Percentiles rank a stretch among this genome's conserved stretches.
phyloP scores from a whole-genome alignment of 2,329 filamentous ascomycete species.

The Fusarium poae region DNA sequence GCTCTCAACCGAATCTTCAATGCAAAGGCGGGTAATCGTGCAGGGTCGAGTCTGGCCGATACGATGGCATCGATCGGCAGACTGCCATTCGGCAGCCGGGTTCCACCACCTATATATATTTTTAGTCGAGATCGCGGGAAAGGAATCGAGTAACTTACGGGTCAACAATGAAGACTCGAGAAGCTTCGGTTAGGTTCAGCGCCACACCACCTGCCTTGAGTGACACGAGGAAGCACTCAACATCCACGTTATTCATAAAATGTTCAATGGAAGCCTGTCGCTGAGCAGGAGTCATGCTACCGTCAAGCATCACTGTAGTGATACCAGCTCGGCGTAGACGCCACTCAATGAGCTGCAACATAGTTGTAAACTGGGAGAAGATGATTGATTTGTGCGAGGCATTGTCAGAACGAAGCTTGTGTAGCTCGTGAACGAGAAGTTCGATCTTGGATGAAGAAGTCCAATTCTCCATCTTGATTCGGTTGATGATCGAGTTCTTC shows the following conservation, averaged over 20 bases:
- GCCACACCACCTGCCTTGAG: constrained; percentile 97
- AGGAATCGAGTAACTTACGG: constrained; percentile 71
- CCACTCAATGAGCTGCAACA: constrained; percentile 98
- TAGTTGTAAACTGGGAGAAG: constrained; percentile 96
- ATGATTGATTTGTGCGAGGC: constrained; percentile 97
- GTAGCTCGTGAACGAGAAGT: constrained; percentile 92
- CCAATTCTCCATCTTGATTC: constrained; percentile 99
- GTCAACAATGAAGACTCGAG: constrained; percentile 94
- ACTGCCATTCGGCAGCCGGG: constrained; percentile 99
- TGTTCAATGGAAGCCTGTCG: constrained; percentile 94
- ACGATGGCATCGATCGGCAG: constrained; percentile 91
- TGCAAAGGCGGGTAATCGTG: constrained; percentile 92
- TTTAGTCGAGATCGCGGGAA: constrained; percentile 42
- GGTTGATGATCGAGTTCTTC: constrained; percentile 97
- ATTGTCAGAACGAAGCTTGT: constrained; percentile 91
- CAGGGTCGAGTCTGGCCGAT: constrained; percentile 96
- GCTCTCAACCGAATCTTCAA: constrained; percentile 96
- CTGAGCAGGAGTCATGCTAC: constrained; percentile 94
- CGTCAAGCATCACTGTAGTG: constrained; percentile 97
- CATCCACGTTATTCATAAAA: constrained; percentile 94
- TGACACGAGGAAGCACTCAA: constrained; percentile 96
- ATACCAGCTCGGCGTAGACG: constrained; percentile 95
- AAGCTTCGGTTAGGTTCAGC: constrained; percentile 94
- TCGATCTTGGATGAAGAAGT: constrained; percentile 98
- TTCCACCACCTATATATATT: constrained; percentile 88